Conservation (phyloP, 2,329 filamentous ascomycete genomes). For the Aspergillus sp. region DNA sequence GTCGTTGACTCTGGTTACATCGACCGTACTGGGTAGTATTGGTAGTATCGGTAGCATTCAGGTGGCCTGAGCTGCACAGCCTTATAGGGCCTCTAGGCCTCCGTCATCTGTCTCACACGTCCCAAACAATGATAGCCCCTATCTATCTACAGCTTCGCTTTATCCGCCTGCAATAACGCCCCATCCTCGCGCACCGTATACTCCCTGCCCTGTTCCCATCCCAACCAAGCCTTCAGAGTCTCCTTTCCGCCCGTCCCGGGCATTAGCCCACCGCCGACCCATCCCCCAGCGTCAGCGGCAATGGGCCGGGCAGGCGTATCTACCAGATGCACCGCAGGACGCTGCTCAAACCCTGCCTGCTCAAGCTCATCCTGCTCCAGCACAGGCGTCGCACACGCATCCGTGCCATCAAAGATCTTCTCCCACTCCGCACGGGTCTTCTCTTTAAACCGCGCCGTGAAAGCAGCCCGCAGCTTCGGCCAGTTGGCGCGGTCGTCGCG, state of each 20-base stretch:
- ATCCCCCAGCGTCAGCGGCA: conserved; percentile 64
- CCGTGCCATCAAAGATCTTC: conserved; percentile 77
- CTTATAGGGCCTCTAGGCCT: not conserved
- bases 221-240: conserved; percentile 67
- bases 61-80: conserved; percentile 1
- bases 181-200: conserved; percentile 63
- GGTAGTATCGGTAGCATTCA: no score
- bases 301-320: conserved; percentile 65
- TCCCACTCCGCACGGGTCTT: conserved; percentile 82
- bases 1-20: not conserved
- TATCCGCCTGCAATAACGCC: conserved; percentile 53
- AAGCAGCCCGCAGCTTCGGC: conserved; percentile 62
- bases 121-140: not conserved
- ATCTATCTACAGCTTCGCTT: conserved; percentile 20
- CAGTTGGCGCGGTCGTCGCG: conserved; percentile 63
- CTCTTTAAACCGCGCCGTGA: conserved; percentile 63
- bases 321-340: conserved; percentile 52
- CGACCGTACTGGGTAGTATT: not conserved
- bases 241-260: conserved; percentile 73
- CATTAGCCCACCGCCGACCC: conserved; percentile 56
- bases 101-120: not conserved
- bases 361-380: conserved; percentile 72
- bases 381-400: conserved; percentile 91
- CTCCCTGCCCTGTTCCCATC: conserved; percentile 70
- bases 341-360: conserved; percentile 48